Percentiles rank a stretch among this genome's conserved stretches.
Evolutionary conservation across 176 grass and related monocot genomes (phyloP).

Genomic region (Cenchrus americanus): DNA sequence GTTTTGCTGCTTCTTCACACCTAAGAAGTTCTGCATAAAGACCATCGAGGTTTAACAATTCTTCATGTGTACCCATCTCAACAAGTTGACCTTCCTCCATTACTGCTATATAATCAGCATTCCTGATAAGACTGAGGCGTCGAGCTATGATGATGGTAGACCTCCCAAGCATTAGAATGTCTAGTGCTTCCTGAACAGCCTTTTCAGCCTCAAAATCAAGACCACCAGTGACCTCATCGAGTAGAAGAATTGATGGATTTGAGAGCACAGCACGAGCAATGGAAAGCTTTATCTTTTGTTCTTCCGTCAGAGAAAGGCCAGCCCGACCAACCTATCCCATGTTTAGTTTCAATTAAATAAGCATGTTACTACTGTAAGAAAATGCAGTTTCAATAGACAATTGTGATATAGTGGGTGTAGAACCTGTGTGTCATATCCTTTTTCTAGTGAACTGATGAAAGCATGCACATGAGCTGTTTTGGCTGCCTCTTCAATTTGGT

Average conservation of each 20-base stretch:
- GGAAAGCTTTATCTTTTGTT: conserved; percentile 98
- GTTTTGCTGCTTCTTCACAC: conserved; percentile 92
- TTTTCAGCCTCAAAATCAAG: conserved; percentile 98
- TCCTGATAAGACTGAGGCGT: conserved; percentile 90
- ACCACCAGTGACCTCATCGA: conserved; percentile 96
- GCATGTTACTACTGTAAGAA: neutral
- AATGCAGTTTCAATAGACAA: neutral
- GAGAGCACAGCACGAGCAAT: conserved; percentile 98
- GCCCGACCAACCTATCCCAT: conserved; percentile 79
- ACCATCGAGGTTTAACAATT: conserved; percentile 89
- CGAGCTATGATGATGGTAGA: conserved; percentile 99
- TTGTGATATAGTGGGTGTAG: conserved; percentile 25
- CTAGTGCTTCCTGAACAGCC: conserved; percentile 90
- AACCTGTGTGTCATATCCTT: conserved; percentile 95
- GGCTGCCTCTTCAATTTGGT: conserved; percentile 98
- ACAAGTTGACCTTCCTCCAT: conserved; percentile 99
- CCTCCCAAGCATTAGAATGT: conserved; percentile 90
- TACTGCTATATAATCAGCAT: conserved; percentile 99
- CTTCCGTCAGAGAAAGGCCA: conserved; percentile 87
- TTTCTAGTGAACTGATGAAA: conserved; percentile 97
- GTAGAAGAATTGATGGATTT: conserved; percentile 91
- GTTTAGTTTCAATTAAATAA: conserved; percentile 37
- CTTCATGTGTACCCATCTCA: conserved; percentile 99
- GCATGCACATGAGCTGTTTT: conserved; percentile 95
- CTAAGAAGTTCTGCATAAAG: conserved; percentile 96